Evolutionary conservation across 2,329 filamentous ascomycete species (phyloP).

Genomic region (Colletotrichum horii): DNA sequence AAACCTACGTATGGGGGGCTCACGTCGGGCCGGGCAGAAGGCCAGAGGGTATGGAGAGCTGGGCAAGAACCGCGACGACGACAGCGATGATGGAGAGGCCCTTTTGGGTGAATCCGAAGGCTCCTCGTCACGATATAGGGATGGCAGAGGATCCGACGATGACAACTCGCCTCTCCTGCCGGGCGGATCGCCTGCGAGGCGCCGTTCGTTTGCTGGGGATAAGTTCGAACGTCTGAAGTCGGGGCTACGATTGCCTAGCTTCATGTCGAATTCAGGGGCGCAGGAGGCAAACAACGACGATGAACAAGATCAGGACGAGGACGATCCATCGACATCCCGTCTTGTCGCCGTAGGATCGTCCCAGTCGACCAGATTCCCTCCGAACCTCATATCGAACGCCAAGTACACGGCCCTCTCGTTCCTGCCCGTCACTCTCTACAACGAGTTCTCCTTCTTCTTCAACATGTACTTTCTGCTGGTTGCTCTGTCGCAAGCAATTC

Average conservation of each 20-base stretch:
- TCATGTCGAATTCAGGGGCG: conserved; percentile 56
- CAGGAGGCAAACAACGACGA: conserved; percentile 42
- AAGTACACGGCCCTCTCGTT: conserved; percentile 98
- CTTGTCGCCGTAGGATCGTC: conserved; percentile 76
- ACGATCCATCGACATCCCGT: conserved; percentile 74
- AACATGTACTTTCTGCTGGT: conserved; percentile 99
- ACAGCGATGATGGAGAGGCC: conserved; percentile 70
- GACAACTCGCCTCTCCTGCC: conserved; percentile 80
- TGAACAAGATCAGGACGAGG: conserved; percentile 55
- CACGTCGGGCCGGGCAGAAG: conserved; percentile 62
- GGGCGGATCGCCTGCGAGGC: conserved; percentile 36
- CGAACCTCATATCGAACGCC: conserved; percentile 92
- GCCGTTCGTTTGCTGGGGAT: conserved; percentile 44
- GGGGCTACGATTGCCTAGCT: conserved; percentile 68
- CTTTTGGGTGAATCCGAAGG: conserved; percentile 69
- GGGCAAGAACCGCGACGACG: conserved; percentile 58
- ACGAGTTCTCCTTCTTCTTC: conserved; percentile 99
- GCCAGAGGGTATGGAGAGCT: conserved; percentile 65
- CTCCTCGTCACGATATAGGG: conserved; percentile 61
- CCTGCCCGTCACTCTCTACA: conserved; percentile 91
- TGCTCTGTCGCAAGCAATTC: conserved; percentile 91
- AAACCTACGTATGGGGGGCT: conserved; percentile 69
- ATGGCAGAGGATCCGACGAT: conserved; percentile 61
- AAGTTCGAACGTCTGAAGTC: conserved; percentile 52
- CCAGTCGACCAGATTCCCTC: conserved; percentile 79